Evolutionary conservation across 2,329 filamentous ascomycete species (phyloP), one percentile per base, ranked within the genome.

Genomic region (Aspergillus intermedius): DNA sequence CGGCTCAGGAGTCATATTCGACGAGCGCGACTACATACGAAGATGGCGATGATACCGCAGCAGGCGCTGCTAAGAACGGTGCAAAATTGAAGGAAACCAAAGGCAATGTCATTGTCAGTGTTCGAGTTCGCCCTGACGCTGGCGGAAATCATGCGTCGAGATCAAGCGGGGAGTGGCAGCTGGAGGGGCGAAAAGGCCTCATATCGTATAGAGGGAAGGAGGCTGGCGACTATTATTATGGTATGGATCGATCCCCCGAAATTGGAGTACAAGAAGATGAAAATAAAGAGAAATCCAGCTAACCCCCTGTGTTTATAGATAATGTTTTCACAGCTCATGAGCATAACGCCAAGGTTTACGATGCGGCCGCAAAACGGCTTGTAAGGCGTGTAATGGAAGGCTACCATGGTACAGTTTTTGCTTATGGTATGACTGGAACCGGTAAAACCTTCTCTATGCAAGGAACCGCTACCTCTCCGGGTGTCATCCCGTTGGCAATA

Each of bases 381-480:
- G 93, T 98, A 42, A 86, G 93, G 58, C 81, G 93, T 61, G 93
- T 98, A 44, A 98, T 98, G 93, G 93, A 98, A 74, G 93, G 93
- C 39, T 98, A 97, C 67, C 91, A 97, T 63, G 93, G 91, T 50
- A 98, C 93, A 1, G 93, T 98, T 21, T 97, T 98, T 67, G 91
- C 91, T 15, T 98, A 98, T 67, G 93, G 93, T 64, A 97, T 97
- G 91, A 98, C 93, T 3, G 93, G 93, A 53, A 97, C 93, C 0
- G 93, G 93, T 58, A 98, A 98, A 74, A 98, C 93, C 0, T 98
- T 97, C 68, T 97, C 91, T 35, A 98, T 98, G 93, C 93, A 98
- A 74, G 93, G 93, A 59, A 98, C 93, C 9, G 90, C 91, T 42
- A 88, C 88, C 2, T 95, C 90, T 35, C 93, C 93, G 1, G 93